phyloP scores from a whole-genome alignment of 2,329 filamentous ascomycete genomes.

The Metarhizium rileyi region DNA sequence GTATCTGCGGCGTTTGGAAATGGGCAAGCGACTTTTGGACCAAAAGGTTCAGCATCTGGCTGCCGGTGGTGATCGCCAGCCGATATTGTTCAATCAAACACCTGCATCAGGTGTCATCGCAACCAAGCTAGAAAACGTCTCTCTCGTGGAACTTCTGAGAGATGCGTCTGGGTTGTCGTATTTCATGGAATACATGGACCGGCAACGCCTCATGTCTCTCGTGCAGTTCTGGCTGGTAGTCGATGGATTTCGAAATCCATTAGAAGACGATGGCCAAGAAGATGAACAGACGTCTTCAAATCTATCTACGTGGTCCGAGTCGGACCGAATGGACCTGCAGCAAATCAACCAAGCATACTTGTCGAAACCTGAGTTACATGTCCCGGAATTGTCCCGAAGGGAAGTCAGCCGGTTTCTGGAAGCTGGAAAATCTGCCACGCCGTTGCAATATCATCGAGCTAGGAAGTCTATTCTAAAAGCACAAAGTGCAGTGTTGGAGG shows the following conservation, averaged over 20 bases:
- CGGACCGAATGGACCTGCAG: conserved; percentile 77
- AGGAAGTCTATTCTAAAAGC: conserved; percentile 71
- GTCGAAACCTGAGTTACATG: conserved; percentile 68
- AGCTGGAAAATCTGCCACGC: conserved; percentile 65
- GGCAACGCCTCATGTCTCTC: conserved; percentile 72
- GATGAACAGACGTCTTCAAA: conserved; percentile 56
- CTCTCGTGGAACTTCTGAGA: conserved; percentile 76
- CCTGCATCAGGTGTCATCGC: conserved; percentile 23
- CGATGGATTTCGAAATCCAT: conserved; percentile 86
- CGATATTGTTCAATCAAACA: conserved; percentile 15
- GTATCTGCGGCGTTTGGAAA: conserved; percentile 82
- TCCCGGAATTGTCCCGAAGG: conserved; percentile 58
- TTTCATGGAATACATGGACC: conserved; percentile 99
- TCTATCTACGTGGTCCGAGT: conserved; percentile 64
- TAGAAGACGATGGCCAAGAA: conserved; percentile 63
- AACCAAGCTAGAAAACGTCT: conserved; percentile 64
- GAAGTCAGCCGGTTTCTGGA: conserved; percentile 69
- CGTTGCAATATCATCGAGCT: conserved; percentile 73
- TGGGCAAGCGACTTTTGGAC: conserved; percentile 81
- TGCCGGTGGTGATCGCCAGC: conserved; percentile 46
- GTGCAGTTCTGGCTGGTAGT: conserved; percentile 99
- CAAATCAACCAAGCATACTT: conserved; percentile 91
- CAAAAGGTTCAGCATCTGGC: conserved; percentile 79
- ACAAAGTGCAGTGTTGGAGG: conserved; percentile 74
- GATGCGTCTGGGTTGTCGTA: conserved; percentile 88